Percentiles rank a stretch among this genome's conserved stretches.
Conservation (phyloP, 805 yeast genomes). For the Metschnikowia reukaufii region DNA sequence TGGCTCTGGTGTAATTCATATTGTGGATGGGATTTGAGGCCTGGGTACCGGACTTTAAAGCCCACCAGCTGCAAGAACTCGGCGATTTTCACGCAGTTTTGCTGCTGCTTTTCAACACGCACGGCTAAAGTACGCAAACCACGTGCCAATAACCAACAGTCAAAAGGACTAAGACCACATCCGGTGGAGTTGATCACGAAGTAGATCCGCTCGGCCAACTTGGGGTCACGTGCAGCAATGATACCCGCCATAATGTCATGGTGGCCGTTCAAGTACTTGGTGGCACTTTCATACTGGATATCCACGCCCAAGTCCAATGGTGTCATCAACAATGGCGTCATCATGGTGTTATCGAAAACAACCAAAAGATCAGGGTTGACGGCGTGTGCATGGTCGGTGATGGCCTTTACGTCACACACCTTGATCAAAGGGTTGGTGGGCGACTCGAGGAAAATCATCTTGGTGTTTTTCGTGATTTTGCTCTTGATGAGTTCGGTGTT, state of each 20-base stretch:
- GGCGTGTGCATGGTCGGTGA: conserved; percentile 64
- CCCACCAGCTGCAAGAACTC: conserved; percentile 67
- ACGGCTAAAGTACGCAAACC: conserved; percentile 88
- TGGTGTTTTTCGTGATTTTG: conserved; percentile 57
- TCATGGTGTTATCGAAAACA: conserved; percentile 95
- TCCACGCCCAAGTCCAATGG: conserved; percentile 88
- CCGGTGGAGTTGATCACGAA: conserved; percentile 88
- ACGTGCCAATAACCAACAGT: conserved; percentile 83
- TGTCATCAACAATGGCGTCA: conserved; percentile 84
- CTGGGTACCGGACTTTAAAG: conserved; percentile 82
- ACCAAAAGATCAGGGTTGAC: conserved; percentile 66
- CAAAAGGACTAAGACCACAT: conserved; percentile 89
- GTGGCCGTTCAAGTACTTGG: conserved; percentile 90
- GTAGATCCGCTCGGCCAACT: conserved; percentile 67
- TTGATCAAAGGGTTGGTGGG: conserved; percentile 94
- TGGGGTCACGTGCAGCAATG: conserved; percentile 64
- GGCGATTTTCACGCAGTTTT: conserved; percentile 74
- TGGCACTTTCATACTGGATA: conserved; percentile 90
- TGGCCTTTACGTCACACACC: conserved; percentile 73
- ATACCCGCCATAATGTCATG: conserved; percentile 98
- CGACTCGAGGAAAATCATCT: conserved; percentile 79
- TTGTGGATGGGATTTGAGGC: conserved; percentile 78
- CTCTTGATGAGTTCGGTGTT: conserved; percentile 58
- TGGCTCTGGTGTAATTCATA: conserved; percentile 73
- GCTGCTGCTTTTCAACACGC: conserved; percentile 85